These are phyloP conservation scores for Kodamaea arcana DNA, from an alignment of 1,139 yeast genomes.

Conservation along the genomic window DNA sequence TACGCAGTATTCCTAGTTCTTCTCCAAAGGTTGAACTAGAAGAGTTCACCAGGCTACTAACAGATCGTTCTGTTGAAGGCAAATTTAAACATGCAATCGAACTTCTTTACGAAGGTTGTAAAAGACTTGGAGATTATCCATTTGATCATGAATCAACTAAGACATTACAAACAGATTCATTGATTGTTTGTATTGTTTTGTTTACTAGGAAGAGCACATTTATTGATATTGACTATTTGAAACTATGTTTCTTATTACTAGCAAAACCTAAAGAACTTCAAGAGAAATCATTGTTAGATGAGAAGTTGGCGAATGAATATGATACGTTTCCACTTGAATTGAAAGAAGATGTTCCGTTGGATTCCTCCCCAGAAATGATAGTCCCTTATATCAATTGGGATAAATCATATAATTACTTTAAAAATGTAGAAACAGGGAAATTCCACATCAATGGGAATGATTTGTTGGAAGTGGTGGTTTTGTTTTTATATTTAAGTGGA, in stretches of 20 bases:
- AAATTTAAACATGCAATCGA: constrained; percentile 1
- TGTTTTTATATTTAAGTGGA: constrained; percentile 14
- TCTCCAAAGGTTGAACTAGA: constrained; percentile 1
- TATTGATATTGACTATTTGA: constrained; percentile 6
- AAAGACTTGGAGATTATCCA: constrained; percentile 6
- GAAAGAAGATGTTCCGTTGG: background rate
- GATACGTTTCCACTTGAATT: constrained; percentile 4
- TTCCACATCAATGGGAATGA: constrained; percentile 30
- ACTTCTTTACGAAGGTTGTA: constrained; percentile 5
- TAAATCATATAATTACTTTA: constrained; percentile 14
- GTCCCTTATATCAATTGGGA: constrained; percentile 6
- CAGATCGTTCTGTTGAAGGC: background rate
- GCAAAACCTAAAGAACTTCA: constrained; percentile 3
- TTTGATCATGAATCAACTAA: constrained; percentile 1
- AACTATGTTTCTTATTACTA: constrained; percentile 6
- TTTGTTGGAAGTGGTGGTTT: constrained; percentile 6
- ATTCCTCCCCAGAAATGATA: constrained; percentile 2
- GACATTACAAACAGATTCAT: constrained; percentile 2
- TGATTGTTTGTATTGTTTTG: constrained; percentile 4
- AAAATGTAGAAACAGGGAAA: constrained; percentile 26
- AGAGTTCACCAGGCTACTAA: constrained; percentile 3
- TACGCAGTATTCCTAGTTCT: constrained; percentile 1
- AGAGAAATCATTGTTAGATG: constrained; percentile 5
- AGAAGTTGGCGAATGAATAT: constrained; percentile 6
- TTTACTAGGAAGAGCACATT: constrained; percentile 3